Base-by-base conservation (phyloP, 140 eudicot species). In the Anethum foeniculum region DNA sequence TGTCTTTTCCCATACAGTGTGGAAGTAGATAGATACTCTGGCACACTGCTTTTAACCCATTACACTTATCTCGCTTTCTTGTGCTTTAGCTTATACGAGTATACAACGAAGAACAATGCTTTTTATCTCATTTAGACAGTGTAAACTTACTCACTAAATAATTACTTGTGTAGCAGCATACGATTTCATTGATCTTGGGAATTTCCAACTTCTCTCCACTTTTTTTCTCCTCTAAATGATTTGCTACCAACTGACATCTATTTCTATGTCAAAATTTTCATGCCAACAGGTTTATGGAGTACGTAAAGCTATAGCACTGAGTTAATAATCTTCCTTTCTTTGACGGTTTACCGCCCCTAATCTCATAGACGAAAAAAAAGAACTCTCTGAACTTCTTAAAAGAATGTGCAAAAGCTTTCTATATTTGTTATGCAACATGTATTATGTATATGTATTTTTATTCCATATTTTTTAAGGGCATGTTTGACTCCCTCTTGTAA, bases 1-100 rank as follows among this genome's bases (percentile, higher is more conserved):
- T 25, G 21, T 58, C 78, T 74, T 73, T 23, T 74, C 11, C 54
- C 48, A 32, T 16, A 34, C 75, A 6, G 21, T 32, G 64, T 41
- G 46, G 30, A 80, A 68, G 49, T 43, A 18, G 46, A 69, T 65
- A 77, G 82, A 83, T 83, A 39, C 84, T 54, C 82, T 58, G n/a
- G 34, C 83, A 78, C 14, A 58, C 69, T 64, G 64, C 19, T 64
- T 52, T 56, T 71, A 60, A 49, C 85, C 56, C 76, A 54, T 81
- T 47, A 60, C 71, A 68, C 43, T 81, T 56, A 80, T 62, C 46
- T 62, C 77, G 14, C 82, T 64, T 80, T 34, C 77, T 34, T 67
- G 7, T 60, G 27, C 21, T 23, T 51, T 4, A 78, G 16, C 75
- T 76, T 62, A 39, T 39, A 39, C 43, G 38, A 34, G 38, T 34